Evolutionary conservation across 148 eudicot species (phyloP).

Genomic region (Polygonum maritimum): DNA sequence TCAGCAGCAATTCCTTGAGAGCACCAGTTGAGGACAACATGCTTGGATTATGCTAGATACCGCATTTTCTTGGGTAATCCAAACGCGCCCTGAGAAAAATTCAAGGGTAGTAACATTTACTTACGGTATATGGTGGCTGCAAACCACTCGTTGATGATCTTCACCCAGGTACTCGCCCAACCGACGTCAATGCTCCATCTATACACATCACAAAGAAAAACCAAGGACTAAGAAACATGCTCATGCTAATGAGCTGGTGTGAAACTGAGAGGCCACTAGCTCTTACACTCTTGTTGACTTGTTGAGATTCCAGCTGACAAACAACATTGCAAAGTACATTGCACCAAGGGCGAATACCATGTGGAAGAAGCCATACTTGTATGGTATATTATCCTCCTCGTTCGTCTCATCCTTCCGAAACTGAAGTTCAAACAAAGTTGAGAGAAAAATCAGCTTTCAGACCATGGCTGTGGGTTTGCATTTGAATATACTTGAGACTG

Average conservation of each 20-base stretch:
- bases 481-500: not conserved
- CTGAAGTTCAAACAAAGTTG: constrained; percentile 19
- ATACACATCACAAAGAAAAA: constrained; percentile 2
- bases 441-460: not conserved
- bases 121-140: constrained; percentile 87
- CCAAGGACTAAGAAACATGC: not conserved
- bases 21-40: not conserved
- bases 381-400: constrained; percentile 73
- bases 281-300: constrained; percentile 63
- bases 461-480: not conserved
- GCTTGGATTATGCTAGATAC: too few relatives aligned
- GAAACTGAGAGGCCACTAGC: not conserved
- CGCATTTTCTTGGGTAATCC: too few relatives aligned
- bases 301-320: constrained; percentile 82
- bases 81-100: not conserved
- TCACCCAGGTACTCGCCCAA: constrained; percentile 98
- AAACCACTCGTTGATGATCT: constrained; percentile 97
- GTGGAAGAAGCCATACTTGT: constrained; percentile 86
- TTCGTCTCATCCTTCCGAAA: constrained; percentile 54
- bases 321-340: constrained; percentile 96
- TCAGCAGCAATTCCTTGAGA: not conserved
- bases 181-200: constrained; percentile 98
- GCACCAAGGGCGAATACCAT: constrained; percentile 82
- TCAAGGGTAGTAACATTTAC: constrained; percentile 12
- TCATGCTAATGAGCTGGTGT: not conserved